Evolutionary conservation across 208 protist genomes (phyloP).

Genomic region (Leishmania aethiopica): DNA sequence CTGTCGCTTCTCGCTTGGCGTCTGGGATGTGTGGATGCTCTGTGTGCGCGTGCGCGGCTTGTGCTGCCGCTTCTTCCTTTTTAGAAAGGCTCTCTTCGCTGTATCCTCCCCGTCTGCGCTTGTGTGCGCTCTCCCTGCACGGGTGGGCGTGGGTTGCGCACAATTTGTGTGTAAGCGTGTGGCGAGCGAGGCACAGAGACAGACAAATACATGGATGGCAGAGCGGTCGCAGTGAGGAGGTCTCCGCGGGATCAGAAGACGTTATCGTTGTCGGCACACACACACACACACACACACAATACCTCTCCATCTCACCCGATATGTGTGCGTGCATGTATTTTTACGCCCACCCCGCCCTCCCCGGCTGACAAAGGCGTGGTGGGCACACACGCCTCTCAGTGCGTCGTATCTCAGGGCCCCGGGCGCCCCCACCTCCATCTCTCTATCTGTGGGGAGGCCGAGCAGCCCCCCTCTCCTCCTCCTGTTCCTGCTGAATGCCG

Average conservation of each 20-base stretch:
- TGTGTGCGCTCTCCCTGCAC: not conserved
- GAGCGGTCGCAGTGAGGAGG: not conserved
- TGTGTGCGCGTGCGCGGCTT: not conserved
- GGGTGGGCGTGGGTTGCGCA: not conserved
- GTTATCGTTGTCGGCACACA: not conserved
- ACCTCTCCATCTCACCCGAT: too few species aligned
- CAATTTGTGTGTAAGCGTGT: slow-evolving; percentile 12
- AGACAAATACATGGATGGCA: not conserved
- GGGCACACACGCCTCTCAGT: not conserved
- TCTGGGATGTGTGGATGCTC: not conserved
- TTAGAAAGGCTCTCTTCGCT: not conserved
- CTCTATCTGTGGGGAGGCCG: not conserved
- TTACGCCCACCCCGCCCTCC: too few species aligned
- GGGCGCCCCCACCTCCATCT: not conserved
- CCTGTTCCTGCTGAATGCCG: not conserved
- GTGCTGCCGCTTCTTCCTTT: not conserved
- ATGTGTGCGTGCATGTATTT: too few species aligned
- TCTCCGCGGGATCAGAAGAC: not conserved
- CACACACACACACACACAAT: too few species aligned
- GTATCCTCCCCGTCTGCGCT: not conserved
- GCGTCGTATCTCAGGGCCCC: not conserved
- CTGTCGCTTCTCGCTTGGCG: not conserved
- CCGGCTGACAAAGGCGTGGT: too few species aligned
- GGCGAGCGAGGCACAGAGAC: not conserved
- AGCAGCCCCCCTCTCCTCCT: not conserved